Conservation (phyloP, 495 filamentous ascomycete genomes). For the Symbiotaphrina buchneri region DNA sequence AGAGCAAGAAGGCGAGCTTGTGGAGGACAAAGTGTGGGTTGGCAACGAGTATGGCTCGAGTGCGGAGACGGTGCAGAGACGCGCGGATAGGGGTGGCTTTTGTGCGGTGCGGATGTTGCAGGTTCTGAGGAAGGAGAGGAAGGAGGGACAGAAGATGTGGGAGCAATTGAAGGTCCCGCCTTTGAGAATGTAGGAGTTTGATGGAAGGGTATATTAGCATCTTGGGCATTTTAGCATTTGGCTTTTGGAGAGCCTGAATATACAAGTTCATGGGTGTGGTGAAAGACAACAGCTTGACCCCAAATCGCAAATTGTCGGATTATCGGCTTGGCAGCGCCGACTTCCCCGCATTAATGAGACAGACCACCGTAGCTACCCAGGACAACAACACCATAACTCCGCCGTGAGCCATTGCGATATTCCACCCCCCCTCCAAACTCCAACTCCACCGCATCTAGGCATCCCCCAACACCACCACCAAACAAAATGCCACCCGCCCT, state of each 20-base stretch:
- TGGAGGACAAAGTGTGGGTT: slow-evolving; percentile 31
- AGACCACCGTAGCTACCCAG: no score
- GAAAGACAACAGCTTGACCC: no score
- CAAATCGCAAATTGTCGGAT: no score
- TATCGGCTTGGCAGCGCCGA: no score
- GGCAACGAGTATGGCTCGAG: slow-evolving; percentile 12
- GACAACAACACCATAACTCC: no score
- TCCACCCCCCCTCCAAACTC: no score
- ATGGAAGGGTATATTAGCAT: neutral
- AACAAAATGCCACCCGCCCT: no score
- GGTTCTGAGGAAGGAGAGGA: slow-evolving; percentile 26
- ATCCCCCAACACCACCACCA: no score
- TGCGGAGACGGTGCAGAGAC: slow-evolving; percentile 18
- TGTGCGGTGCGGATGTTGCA: slow-evolving; percentile 33
- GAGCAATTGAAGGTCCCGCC: slow-evolving; percentile 10
- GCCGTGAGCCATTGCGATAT: no score
- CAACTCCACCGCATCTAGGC: no score
- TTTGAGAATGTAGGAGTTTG: neutral
- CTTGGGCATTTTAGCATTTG: neutral
- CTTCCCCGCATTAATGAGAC: no score
- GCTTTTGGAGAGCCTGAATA: neutral
- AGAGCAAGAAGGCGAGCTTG: slow-evolving; percentile 27
- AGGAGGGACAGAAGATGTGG: slow-evolving; percentile 28
- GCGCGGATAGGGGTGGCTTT: slow-evolving; percentile 26
- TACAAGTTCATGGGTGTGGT: no score